A percentile compares a stretch with the other conserved stretches of the same genome.
These are phyloP conservation scores for Diaporthe batatas DNA, from an alignment of 2,329 filamentous ascomycete genomes.

Conservation along the genomic window DNA sequence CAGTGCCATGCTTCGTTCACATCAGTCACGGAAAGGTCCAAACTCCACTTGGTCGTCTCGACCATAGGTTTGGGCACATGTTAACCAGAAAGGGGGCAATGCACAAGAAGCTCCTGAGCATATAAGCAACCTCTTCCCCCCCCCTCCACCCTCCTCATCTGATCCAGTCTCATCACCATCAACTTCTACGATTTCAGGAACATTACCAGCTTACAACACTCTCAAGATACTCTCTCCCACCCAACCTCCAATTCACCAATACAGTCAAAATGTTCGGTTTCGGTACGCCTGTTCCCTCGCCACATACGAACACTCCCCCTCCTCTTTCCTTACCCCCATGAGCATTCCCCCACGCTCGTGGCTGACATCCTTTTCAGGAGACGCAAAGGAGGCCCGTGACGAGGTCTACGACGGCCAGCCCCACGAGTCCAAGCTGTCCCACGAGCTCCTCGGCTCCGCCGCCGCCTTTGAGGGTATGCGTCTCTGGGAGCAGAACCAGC, in stretches of 20 bases:
- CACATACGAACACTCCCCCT: background rate
- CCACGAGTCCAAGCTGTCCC: slow-evolving; percentile 74
- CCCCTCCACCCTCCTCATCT: background rate
- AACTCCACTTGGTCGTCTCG: slow-evolving; percentile 39
- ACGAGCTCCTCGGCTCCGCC: slow-evolving; percentile 81
- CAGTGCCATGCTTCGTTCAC: slow-evolving; percentile 34
- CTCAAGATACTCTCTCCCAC: background rate
- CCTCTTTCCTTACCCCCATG: background rate
- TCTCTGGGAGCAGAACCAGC: slow-evolving; percentile 81
- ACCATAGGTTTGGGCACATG: slow-evolving; percentile 31
- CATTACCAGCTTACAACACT: background rate
- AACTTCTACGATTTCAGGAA: slow-evolving; percentile 15
- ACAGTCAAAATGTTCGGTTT: slow-evolving; percentile 44
- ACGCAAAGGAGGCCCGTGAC: slow-evolving; percentile 59
- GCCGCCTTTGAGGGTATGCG: slow-evolving; percentile 86
- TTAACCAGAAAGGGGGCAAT: background rate
- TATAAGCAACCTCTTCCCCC: slow-evolving; percentile 39
- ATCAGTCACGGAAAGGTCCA: slow-evolving; percentile 6
- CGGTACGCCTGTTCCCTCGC: slow-evolving; percentile 36
- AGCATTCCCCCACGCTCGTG: background rate
- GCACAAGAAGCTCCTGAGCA: slow-evolving; percentile 25
- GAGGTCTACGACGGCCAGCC: slow-evolving; percentile 56
- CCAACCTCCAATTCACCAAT: background rate
- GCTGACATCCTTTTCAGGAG: slow-evolving; percentile 50
- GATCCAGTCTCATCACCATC: slow-evolving; percentile 24